Base-by-base conservation (phyloP, 768 basidiomycete genomes). In the Leucocoprinus birnbaumii region DNA sequence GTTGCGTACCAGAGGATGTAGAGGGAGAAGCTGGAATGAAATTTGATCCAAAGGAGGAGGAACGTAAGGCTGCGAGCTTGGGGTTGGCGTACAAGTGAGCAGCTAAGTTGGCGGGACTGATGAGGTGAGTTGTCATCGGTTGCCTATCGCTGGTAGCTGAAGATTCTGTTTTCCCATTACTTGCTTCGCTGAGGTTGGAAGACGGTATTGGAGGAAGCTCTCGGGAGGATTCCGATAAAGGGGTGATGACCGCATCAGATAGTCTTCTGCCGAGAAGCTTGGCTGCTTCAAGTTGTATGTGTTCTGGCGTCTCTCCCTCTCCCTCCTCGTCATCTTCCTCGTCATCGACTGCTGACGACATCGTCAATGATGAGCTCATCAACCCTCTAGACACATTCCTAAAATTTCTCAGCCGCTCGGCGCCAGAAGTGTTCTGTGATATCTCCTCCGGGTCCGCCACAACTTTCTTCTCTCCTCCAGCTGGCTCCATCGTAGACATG, bases 331-430 rank as follows among this genome's bases (percentile, higher is more conserved):
- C 69, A 8, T 75, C 73, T 1, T 71, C 70, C 38, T 72, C 72
- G 38, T 62, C 67, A 18, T 83, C 84, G 40, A 84, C 65, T 6
- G 84, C 84, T 2, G 82, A 83, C 66, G 76, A 76, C 25, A 80
- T 78, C 25, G 45, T 53, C 26, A 79, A 68, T 1, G 68, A 65
- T n/a, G 59, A 26, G 49, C 60, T 48, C 55, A 59, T 55, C 26
- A 44, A 35, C 11, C 41, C 48, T n/a, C 41, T 34, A 18, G 42
- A 44, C 18, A 48, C 47, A 43, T 25, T 22, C 27, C 47, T 31
- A 31, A 55, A 49, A 42, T 55, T 48, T 3, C 21, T 43, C 27
- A 49, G 19, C 41, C 47, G 48, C 8, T 48, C 47, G 1, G 54
- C 40, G 0, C 37, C 34, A 11, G 24, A 41, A 41, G 24, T 38